Conservation (phyloP, 2,329 filamentous ascomycete species). For the Microcyclospora tardicrescens region DNA sequence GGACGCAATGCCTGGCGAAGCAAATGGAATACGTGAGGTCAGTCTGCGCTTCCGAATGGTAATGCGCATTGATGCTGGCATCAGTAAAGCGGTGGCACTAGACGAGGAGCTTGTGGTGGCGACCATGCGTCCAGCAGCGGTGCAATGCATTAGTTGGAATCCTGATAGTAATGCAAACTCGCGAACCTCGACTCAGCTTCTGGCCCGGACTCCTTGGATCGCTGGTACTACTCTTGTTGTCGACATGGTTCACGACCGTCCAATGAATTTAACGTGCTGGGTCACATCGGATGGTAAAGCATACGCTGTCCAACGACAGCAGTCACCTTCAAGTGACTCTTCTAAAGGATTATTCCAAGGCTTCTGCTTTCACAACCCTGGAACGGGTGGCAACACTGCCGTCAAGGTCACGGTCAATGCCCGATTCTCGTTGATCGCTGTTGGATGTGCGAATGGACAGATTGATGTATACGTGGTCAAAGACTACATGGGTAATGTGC, state of each 20-base stretch:
- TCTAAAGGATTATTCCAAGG: conserved; percentile 64
- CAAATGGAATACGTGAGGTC: conserved; percentile 68
- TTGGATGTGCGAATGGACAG: conserved; percentile 67
- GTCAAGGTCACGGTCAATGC: conserved; percentile 77
- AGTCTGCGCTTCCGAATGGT: conserved; percentile 93
- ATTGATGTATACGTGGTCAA: conserved; percentile 84
- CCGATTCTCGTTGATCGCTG: conserved; percentile 80
- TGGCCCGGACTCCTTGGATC: conserved; percentile 78
- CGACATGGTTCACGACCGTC: conserved; percentile 86
- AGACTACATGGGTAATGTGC: conserved; percentile 88
- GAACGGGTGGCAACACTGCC: conserved; percentile 47
- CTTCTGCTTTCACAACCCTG: conserved; percentile 75
- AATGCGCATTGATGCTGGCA: conserved; percentile 93
- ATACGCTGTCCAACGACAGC: conserved; percentile 72
- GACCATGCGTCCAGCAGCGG: conserved; percentile 79
- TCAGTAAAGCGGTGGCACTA: conserved; percentile 72
- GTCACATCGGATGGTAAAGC: conserved; percentile 75
- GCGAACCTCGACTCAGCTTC: conserved; percentile 81
- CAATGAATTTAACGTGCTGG: conserved; percentile 94
- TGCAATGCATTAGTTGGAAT: conserved; percentile 93
- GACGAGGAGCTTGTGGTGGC: conserved; percentile 90
- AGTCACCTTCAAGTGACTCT: conserved; percentile 19
- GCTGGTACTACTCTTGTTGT: conserved; percentile 61
- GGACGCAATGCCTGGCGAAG: conserved; percentile 62
- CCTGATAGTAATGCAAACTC: conserved; percentile 60